A percentile compares a stretch with the other conserved stretches of the same genome.
phyloP scores from a whole-genome alignment of 768 basidiomycete species.

The Neoboletus subvelutipes region DNA sequence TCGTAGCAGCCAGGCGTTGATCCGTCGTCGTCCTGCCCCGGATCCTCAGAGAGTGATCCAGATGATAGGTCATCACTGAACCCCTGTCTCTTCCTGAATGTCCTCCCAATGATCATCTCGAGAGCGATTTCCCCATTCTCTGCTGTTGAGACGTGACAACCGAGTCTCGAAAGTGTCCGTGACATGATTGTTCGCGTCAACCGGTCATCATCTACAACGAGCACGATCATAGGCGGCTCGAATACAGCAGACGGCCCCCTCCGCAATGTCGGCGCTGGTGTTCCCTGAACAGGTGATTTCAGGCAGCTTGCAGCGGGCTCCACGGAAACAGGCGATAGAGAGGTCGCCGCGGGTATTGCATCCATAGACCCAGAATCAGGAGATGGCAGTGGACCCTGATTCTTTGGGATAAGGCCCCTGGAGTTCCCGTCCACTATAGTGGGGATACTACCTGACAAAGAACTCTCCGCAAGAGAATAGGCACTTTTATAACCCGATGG shows the following conservation, averaged over 20 bases:
- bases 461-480: not conserved
- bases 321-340: slow-evolving; percentile 1
- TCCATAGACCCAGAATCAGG: slow-evolving; percentile 6
- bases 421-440: slow-evolving; percentile 5
- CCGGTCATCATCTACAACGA: slow-evolving; percentile 83
- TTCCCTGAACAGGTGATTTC: slow-evolving; percentile 15
- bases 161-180: slow-evolving; percentile 72
- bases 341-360: not conserved
- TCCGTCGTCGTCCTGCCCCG: not conserved
- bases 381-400: not conserved
- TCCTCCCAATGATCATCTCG: slow-evolving; percentile 59
- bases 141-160: slow-evolving; percentile 75
- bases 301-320: slow-evolving; percentile 10
- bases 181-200: slow-evolving; percentile 81
- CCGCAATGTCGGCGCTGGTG: slow-evolving; percentile 10
- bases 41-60: not conserved
- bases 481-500: not conserved
- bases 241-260: slow-evolving; percentile 28
- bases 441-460: slow-evolving; percentile 1
- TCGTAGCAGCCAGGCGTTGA: slow-evolving; percentile 33
- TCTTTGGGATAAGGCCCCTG: not conserved
- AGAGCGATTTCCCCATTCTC: slow-evolving; percentile 83
- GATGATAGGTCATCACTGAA: not conserved
- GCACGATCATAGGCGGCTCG: slow-evolving; percentile 57
- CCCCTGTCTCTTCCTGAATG: not conserved